These are phyloP conservation scores for Adiantum capillusveneris DNA, from an alignment of 75 land plant species.

Conservation along the genomic window DNA sequence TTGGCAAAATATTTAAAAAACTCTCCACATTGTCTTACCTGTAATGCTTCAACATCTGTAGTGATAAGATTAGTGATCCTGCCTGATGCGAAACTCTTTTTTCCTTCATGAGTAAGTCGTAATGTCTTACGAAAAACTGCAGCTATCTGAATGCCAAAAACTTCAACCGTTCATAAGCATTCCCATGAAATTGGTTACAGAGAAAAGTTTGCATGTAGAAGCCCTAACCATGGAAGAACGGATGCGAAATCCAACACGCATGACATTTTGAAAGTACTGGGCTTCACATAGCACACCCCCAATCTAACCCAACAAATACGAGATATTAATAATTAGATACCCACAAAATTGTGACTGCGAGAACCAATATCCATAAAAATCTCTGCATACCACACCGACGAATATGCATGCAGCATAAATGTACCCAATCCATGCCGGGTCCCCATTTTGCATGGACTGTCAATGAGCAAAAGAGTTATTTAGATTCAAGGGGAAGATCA, in stretches of 20 bases:
- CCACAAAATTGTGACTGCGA: too few relatives aligned
- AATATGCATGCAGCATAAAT: constrained; percentile 85
- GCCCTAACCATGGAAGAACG: constrained; percentile 72
- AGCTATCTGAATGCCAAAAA: constrained; percentile 51
- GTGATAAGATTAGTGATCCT: constrained; percentile 98
- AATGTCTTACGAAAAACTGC: constrained; percentile 94
- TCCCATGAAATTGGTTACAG: neutral
- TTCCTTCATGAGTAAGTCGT: constrained; percentile 67
- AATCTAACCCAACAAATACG: constrained; percentile 41
- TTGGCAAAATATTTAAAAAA: too few relatives aligned
- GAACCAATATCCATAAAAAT: neutral
- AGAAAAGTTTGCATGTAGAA: neutral
- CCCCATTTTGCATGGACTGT: constrained; percentile 89
- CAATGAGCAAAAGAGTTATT: neutral
- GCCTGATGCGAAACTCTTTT: constrained; percentile 70
- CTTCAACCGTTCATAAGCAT: neutral
- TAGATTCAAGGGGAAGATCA: too few relatives aligned
- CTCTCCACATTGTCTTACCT: constrained; percentile 30
- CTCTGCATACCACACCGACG: constrained; percentile 71
- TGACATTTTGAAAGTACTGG: constrained; percentile 96
- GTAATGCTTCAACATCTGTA: constrained; percentile 91
- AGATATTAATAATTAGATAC: neutral
- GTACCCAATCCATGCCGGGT: constrained; percentile 87
- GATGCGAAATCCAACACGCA: constrained; percentile 85
- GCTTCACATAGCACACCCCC: constrained; percentile 81